phyloP scores from a whole-genome alignment of 2,329 filamentous ascomycete genomes.

The Helicocarpus griseus region DNA sequence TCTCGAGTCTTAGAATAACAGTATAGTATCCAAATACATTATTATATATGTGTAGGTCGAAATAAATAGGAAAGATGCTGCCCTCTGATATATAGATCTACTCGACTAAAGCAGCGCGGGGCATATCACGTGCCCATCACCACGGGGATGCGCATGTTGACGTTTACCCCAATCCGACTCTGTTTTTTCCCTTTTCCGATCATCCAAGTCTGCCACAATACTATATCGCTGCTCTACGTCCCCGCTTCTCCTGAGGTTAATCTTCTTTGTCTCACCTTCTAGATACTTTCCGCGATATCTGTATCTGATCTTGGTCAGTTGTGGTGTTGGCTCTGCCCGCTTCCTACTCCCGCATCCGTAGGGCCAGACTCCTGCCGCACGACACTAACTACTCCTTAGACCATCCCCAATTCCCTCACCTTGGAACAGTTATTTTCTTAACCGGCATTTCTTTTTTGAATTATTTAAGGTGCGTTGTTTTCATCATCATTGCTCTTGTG shows the following conservation, averaged over 20 bases:
- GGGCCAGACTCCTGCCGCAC: neutral
- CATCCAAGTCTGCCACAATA: neutral
- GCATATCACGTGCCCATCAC: neutral
- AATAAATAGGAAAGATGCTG: too few relatives aligned
- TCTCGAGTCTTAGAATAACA: too few relatives aligned
- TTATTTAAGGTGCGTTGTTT: neutral
- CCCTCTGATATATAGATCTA: too few relatives aligned
- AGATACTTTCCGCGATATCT: neutral
- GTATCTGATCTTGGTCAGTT: neutral
- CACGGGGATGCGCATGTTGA: constrained; percentile 1
- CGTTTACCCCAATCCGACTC: neutral
- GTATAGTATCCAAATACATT: too few relatives aligned
- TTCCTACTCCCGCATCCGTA: neutral
- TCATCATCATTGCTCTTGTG: neutral
- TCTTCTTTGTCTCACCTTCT: too few relatives aligned
- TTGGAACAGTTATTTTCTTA: neutral
- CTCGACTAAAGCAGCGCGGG: neutral
- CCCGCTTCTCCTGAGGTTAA: neutral
- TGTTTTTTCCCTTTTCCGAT: neutral
- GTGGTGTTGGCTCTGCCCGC: neutral
- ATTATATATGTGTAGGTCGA: too few relatives aligned
- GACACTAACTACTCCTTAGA: neutral
- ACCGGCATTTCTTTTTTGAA: too few relatives aligned
- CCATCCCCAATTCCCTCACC: neutral
- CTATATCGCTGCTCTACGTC: neutral